Evolutionary conservation across 768 basidiomycete genomes (phyloP).

Genomic region (Boletus eberwhitei): DNA sequence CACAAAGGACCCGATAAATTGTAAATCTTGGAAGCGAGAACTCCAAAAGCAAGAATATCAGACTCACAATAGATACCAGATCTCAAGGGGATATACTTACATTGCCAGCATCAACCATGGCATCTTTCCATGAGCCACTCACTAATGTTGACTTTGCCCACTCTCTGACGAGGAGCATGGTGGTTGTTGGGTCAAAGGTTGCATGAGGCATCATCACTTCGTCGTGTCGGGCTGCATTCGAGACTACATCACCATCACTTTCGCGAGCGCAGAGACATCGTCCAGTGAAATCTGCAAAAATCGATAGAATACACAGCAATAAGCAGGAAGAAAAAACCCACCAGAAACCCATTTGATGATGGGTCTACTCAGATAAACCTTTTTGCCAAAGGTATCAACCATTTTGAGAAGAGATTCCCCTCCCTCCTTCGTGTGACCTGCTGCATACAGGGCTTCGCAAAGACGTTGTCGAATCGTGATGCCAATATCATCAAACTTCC

Average conservation of each 20-base stretch:
- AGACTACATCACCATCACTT: not conserved
- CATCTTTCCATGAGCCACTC: not conserved
- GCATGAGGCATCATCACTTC: not conserved
- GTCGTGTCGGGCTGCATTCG: not conserved
- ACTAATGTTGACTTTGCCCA: not conserved
- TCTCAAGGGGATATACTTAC: not conserved
- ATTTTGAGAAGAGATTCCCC: not conserved
- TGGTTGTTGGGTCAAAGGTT: too few relatives aligned
- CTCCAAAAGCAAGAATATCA: not conserved
- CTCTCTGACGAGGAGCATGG: too few relatives aligned
- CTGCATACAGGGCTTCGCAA: slow-evolving; percentile 5
- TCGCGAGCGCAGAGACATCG: not conserved
- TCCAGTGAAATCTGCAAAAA: not conserved
- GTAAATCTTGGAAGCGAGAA: not conserved
- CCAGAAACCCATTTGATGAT: not conserved
- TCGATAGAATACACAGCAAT: not conserved
- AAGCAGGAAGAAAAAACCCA: not conserved
- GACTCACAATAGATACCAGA: not conserved
- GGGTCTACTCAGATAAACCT: not conserved
- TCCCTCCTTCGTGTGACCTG: not conserved
- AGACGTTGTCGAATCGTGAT: not conserved
- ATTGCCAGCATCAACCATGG: not conserved
- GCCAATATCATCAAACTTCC: slow-evolving; percentile 1
- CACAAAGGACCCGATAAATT: not conserved
- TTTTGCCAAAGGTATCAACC: not conserved